Percentiles rank a stretch among this genome's conserved stretches.
phyloP scores from a whole-genome alignment of 768 basidiomycete species.

The Suillus decipiens region DNA sequence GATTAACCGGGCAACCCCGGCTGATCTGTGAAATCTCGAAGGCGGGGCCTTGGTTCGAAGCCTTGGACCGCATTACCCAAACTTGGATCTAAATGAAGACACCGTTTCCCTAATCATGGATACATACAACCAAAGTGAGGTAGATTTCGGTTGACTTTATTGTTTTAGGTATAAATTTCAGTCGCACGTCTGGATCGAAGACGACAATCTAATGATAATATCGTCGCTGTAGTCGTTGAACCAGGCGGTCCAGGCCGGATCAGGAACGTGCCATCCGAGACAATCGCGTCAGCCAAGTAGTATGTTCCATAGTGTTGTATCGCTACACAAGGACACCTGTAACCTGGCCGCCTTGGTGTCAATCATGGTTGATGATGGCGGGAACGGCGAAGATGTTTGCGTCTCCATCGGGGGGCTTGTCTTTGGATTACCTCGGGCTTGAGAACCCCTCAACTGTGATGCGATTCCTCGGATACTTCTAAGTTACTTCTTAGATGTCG shows the following conservation, averaged over 20 bases:
- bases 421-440: neutral
- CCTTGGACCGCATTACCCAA: conserved; percentile 1
- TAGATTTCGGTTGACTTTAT: neutral
- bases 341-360: neutral
- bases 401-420: neutral
- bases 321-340: neutral
- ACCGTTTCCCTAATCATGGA: conserved; percentile 1
- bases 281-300: neutral
- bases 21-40: neutral
- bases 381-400: neutral
- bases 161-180: neutral
- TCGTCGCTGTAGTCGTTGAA: neutral
- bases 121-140: neutral
- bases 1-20: neutral
- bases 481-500: neutral
- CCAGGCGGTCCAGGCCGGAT: neutral
- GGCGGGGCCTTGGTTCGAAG: neutral
- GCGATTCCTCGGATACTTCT: neutral
- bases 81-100: neutral
- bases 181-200: neutral
- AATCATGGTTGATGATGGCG: neutral
- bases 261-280: neutral
- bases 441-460: neutral
- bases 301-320: neutral
- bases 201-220: neutral